Evolutionary conservation across 352 stramenopile genomes (phyloP), one percentile per base, ranked within the genome.

Genomic region (Pythium brachiatum): DNA sequence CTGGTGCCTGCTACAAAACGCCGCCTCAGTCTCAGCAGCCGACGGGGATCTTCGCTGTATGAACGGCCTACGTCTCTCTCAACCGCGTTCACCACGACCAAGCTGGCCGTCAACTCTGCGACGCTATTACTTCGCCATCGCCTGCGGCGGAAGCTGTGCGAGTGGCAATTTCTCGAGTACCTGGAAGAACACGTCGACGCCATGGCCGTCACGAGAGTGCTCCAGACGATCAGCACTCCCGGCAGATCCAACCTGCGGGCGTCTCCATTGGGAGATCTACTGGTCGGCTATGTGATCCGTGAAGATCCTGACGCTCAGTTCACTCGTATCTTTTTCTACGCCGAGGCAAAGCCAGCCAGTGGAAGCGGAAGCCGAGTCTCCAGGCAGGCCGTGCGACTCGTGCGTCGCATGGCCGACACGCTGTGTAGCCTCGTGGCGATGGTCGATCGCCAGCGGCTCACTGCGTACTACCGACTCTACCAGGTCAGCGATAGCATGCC

Each of bases 271-370:
- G 73, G 76, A 23, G 76, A 78, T 0, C 58, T 88, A 39, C 26
- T 86, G 3, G 72, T 73, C 0, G 81, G 81, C 18, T 90, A 90
- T 53, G 76, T 86, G 23, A 57, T 88, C 5, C 75, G 85, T 23
- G 81, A 88, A 61, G 76, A 88, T 52, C 72, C 69, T 20, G 64
- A 75, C 34, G 76, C 78, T 12, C 75, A 88, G 57, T 81, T 79
- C 54, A 90, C 81, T 34, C 75, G 81, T 0, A 56, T 90, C 18
- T 90, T 88, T 62, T 87, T 90, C 56, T 83, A 87, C 64, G 78
- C 73, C 18, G 51, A 66, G 11, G 51, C 38, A 16, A 44, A 44
- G 20, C 38, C 38, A 23, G 20, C 53, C 13, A 25, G n/a, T 26
- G 18, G 38, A 7, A 27, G 23, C 12, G 20, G 20, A 16, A 21